Percentiles rank a stretch among this genome's conserved stretches.
phyloP scores from a whole-genome alignment of 805 yeast species.

The Myxozyma mucilagina region DNA sequence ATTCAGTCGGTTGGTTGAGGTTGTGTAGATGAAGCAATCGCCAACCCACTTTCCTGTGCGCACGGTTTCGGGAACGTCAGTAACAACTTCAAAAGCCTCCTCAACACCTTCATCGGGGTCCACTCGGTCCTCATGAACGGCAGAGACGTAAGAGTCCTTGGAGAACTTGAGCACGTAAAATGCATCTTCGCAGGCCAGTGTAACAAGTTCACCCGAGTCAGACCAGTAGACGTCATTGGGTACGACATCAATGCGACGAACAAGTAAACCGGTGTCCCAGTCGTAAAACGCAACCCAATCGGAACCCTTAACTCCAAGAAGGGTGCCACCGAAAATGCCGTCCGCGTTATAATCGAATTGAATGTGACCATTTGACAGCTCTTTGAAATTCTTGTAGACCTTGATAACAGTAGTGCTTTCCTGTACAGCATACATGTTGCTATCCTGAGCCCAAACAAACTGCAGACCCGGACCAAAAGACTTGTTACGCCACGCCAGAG shows the following conservation, averaged over 20 bases:
- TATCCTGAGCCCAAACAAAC: conserved; percentile 93
- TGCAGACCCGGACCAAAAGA: conserved; percentile 86
- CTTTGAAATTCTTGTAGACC: conserved; percentile 82
- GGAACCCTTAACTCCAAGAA: conserved; percentile 73
- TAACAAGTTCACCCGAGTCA: conserved; percentile 85
- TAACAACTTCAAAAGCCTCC: conserved; percentile 77
- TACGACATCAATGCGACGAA: conserved; percentile 86
- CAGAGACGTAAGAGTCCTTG: conserved; percentile 63
- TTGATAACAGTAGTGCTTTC: conserved; percentile 66
- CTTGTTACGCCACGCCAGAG: conserved; percentile 97
- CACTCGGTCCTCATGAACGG: conserved; percentile 56
- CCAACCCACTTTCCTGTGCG: conserved; percentile 96
- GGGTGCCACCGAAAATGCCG: conserved; percentile 83
- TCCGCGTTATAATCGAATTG: conserved; percentile 73
- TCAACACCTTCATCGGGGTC: conserved; percentile 88
- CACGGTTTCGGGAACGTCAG: conserved; percentile 77
- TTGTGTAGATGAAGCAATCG: conserved; percentile 91
- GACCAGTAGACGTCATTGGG: conserved; percentile 84
- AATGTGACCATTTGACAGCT: conserved; percentile 61
- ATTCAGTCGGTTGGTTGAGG: conserved; percentile 81
- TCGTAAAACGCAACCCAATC: conserved; percentile 85
- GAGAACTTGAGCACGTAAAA: conserved; percentile 78
- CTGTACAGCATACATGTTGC: conserved; percentile 81
- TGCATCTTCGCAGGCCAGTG: conserved; percentile 67
- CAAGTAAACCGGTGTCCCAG: conserved; percentile 86